Conservation (phyloP, 2,329 filamentous ascomycete species). For the Geosmithia morbida region DNA sequence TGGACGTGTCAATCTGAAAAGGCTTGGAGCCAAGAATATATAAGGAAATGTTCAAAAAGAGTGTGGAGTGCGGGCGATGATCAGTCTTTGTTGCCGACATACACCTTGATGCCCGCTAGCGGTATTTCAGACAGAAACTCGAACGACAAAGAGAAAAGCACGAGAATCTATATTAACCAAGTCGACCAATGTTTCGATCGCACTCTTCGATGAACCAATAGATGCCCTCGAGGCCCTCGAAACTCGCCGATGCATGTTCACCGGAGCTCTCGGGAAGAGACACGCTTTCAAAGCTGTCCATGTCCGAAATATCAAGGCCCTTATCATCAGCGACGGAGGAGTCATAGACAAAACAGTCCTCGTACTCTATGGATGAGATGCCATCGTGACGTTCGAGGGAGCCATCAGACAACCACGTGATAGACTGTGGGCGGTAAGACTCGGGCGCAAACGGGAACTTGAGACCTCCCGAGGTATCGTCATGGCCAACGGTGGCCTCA, state of each 20-base stretch:
- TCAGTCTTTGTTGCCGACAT: no score
- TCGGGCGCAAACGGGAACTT: constrained; percentile 75
- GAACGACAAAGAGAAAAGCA: not conserved
- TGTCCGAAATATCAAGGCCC: constrained; percentile 33
- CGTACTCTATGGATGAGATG: constrained; percentile 15
- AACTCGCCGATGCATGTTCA: constrained; percentile 26
- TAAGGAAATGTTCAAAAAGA: not conserved
- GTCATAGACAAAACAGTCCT: constrained; percentile 20
- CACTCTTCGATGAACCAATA: constrained; percentile 45
- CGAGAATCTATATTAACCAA: constrained; percentile 9
- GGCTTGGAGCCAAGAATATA: not conserved
- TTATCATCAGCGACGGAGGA: constrained; percentile 25
- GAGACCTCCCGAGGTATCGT: constrained; percentile 46
- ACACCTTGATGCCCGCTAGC: not conserved
- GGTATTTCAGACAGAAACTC: constrained; percentile 1
- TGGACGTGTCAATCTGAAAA: not conserved
- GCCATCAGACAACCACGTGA: constrained; percentile 33
- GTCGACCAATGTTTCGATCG: constrained; percentile 24
- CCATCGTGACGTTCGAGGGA: constrained; percentile 28
- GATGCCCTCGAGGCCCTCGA: constrained; percentile 41
- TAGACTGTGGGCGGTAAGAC: constrained; percentile 13
- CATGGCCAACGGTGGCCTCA: constrained; percentile 39
- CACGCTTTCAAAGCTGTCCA: constrained; percentile 34
- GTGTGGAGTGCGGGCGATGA: not conserved
- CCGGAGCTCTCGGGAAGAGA: constrained; percentile 30